Conservation (phyloP, 306 rosid genomes). For the Cyclanthera cordifolia region DNA sequence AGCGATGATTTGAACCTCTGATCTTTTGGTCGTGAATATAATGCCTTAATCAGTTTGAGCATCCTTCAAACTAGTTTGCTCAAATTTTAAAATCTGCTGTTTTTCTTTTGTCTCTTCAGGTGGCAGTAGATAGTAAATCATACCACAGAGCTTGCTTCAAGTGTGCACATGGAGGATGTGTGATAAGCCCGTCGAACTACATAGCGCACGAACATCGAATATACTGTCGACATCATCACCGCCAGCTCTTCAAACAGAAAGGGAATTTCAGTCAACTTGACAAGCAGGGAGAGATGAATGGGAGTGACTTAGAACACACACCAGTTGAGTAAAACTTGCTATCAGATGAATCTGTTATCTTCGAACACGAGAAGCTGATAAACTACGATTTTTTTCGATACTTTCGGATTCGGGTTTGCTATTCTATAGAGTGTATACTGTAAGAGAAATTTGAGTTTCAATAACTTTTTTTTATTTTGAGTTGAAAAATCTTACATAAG, state of each 20-base stretch:
- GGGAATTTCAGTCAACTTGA: conserved; percentile 84
- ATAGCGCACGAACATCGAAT: conserved; percentile 77
- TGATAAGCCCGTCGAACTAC: conserved; percentile 84
- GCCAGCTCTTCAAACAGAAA: conserved; percentile 80
- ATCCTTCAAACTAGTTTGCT: background rate
- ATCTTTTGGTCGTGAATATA: background rate
- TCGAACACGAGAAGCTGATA: background rate
- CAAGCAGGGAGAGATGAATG: conserved; percentile 34
- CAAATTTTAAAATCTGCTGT: background rate
- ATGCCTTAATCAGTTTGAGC: background rate
- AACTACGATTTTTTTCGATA: background rate
- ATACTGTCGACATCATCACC: conserved; percentile 84
- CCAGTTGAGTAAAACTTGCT: conserved; percentile 15
- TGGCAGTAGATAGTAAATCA: conserved; percentile 66
- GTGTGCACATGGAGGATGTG: conserved; percentile 84
- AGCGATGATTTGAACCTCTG: background rate
- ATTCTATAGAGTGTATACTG: background rate
- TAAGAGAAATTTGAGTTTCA: background rate
- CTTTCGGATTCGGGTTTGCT: conserved; percentile 5
- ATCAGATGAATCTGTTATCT: background rate
- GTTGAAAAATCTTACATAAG: background rate
- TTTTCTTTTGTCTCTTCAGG: conserved; percentile 31
- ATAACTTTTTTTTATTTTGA: background rate
- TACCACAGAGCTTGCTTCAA: conserved; percentile 76
- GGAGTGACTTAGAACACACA: conserved; percentile 29